A percentile compares a stretch with the other conserved stretches of the same genome.
Conservation (phyloP, 2,329 filamentous ascomycete genomes). For the Pseudogymnoascus sp. region DNA sequence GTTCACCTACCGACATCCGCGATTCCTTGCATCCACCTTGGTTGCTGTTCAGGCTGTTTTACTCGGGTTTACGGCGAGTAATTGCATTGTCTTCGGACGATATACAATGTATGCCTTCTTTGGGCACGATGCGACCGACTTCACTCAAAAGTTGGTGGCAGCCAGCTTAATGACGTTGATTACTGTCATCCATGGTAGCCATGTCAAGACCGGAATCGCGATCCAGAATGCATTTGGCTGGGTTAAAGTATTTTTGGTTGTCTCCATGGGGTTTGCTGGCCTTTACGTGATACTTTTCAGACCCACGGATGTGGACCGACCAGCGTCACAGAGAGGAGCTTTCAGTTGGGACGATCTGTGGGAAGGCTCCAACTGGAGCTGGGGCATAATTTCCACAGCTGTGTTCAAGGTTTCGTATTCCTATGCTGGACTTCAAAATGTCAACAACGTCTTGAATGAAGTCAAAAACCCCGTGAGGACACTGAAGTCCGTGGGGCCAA, state of each 20-base stretch:
- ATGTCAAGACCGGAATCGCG: conserved; percentile 48
- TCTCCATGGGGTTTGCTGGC: conserved; percentile 55
- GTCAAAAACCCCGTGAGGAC: conserved; percentile 50
- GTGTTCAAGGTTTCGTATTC: conserved; percentile 51
- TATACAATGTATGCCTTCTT: conserved; percentile 41
- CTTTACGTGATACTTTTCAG: conserved; percentile 50
- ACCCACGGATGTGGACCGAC: conserved; percentile 18
- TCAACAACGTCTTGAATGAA: conserved; percentile 51
- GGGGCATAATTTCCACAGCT: conserved; percentile 52
- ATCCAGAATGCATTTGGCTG: conserved; percentile 57
- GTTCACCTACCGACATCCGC: conserved; percentile 44
- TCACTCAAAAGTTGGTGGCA: conserved; percentile 39
- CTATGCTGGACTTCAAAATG: conserved; percentile 47
- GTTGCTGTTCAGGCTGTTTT: conserved; percentile 45
- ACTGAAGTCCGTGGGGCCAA: conserved; percentile 48
- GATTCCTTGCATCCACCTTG: conserved; percentile 45
- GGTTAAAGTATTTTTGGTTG: conserved; percentile 53
- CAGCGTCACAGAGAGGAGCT: conserved; percentile 16
- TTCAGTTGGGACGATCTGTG: conserved; percentile 47
- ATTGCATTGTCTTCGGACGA: conserved; percentile 45
- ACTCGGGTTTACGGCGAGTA: conserved; percentile 45
- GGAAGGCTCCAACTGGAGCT: conserved; percentile 62
- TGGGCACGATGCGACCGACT: conserved; percentile 35
- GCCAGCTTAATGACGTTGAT: conserved; percentile 47
- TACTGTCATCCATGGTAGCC: conserved; percentile 52